Evolutionary conservation across 345 rosid species (phyloP).

Genomic region (Angophora floribunda): DNA sequence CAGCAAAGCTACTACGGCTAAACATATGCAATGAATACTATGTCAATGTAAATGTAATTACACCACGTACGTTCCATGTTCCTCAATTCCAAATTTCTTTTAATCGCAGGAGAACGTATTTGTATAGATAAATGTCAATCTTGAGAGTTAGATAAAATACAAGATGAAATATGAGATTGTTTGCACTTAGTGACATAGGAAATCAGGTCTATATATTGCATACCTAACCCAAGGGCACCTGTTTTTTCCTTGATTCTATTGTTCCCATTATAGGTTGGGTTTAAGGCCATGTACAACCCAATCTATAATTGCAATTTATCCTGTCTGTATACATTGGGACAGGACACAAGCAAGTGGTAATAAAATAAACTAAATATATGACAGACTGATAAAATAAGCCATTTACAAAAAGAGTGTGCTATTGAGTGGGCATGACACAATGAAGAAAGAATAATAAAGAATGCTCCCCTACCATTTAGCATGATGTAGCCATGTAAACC

Average conservation of each 20-base stretch:
- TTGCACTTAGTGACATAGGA: background rate
- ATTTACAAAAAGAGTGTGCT: background rate
- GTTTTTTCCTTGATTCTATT: background rate
- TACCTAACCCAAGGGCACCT: background rate
- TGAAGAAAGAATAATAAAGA: background rate
- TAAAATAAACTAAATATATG: background rate
- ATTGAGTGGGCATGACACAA: background rate
- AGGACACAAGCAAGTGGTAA: background rate
- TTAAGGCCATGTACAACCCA: background rate
- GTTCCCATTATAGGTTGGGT: background rate
- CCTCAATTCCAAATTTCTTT: background rate
- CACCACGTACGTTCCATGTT: background rate
- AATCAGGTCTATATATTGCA: background rate
- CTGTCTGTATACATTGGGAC: background rate
- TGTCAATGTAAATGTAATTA: background rate
- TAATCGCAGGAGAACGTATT: background rate
- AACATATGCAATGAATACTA: background rate
- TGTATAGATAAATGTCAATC: background rate
- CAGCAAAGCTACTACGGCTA: background rate
- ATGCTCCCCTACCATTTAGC: background rate
- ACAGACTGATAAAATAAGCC: background rate
- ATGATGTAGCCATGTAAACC: background rate
- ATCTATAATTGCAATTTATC: background rate
- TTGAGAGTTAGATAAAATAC: background rate
- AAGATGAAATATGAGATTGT: background rate